These are phyloP conservation scores for Chalaropsis ovoidea DNA, from an alignment of 2,329 filamentous ascomycete genomes.

Conservation along the genomic window DNA sequence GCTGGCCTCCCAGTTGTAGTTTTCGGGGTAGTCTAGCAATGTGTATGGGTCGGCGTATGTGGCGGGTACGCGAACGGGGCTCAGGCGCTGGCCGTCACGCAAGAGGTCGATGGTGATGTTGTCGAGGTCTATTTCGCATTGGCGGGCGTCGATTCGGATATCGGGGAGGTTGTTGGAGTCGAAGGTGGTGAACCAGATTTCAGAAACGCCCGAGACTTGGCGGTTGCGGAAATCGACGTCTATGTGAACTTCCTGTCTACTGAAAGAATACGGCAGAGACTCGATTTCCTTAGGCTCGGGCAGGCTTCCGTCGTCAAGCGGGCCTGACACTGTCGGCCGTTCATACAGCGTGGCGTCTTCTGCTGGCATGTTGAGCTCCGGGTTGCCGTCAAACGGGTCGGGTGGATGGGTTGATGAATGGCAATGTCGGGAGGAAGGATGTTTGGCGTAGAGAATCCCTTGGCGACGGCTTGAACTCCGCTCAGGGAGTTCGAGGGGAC, in stretches of 20 bases:
- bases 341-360: slow-evolving; percentile 12
- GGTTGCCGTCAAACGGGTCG: background rate
- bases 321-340: slow-evolving; percentile 17
- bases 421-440: background rate
- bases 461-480: slow-evolving; percentile 13
- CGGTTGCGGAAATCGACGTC: slow-evolving; percentile 77
- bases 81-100: slow-evolving; percentile 30
- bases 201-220: slow-evolving; percentile 64
- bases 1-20: slow-evolving; percentile 54
- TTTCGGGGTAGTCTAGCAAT: slow-evolving; percentile 49
- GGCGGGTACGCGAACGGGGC: slow-evolving; percentile 28
- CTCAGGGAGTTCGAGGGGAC: slow-evolving; percentile 12
- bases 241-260: slow-evolving; percentile 79
- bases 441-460: background rate
- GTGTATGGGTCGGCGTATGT: slow-evolving; percentile 57
- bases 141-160: slow-evolving; percentile 51
- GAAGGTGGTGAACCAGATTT: slow-evolving; percentile 64
- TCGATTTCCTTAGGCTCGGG: slow-evolving; percentile 33
- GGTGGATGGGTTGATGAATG: background rate
- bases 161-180: slow-evolving; percentile 47
- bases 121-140: slow-evolving; percentile 47
- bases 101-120: slow-evolving; percentile 43
- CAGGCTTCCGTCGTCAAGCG: slow-evolving; percentile 30
- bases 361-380: background rate
- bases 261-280: slow-evolving; percentile 44